Evolutionary conservation across 192 early-diverging fungal genomes (phyloP).

Genomic region (Backusella macrospora): DNA sequence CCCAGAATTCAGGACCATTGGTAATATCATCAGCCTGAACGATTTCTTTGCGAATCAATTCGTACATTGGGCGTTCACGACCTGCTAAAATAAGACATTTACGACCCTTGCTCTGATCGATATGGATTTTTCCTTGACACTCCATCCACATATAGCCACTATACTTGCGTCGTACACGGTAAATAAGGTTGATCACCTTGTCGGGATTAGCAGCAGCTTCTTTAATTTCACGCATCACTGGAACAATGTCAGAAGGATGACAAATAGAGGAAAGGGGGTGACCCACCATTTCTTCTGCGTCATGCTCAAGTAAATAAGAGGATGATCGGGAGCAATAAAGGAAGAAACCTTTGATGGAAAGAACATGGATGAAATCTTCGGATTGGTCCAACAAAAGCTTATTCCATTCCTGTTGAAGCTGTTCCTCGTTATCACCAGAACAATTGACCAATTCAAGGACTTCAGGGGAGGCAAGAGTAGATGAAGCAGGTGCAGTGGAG

Average conservation of each 20-base stretch:
- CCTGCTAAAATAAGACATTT: slow-evolving; percentile 67
- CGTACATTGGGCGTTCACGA: slow-evolving; percentile 52
- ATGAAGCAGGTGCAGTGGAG: background rate
- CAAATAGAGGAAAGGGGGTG: slow-evolving; percentile 57
- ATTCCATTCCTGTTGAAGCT: slow-evolving; percentile 33
- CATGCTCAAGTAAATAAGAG: slow-evolving; percentile 54
- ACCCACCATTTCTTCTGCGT: slow-evolving; percentile 57
- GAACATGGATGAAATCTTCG: slow-evolving; percentile 61
- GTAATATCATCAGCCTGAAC: background rate
- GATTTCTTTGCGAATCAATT: slow-evolving; percentile 26
- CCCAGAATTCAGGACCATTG: slow-evolving; percentile 56
- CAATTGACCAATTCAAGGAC: slow-evolving; percentile 41
- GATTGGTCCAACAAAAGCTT: slow-evolving; percentile 52
- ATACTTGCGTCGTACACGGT: slow-evolving; percentile 55
- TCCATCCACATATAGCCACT: slow-evolving; percentile 69
- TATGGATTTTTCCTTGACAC: slow-evolving; percentile 59
- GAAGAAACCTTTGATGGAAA: slow-evolving; percentile 68
- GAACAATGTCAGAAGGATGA: slow-evolving; percentile 66
- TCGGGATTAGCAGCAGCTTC: slow-evolving; percentile 36
- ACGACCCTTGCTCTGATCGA: slow-evolving; percentile 63
- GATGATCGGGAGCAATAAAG: slow-evolving; percentile 55
- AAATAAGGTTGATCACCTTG: slow-evolving; percentile 54
- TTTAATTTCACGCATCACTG: slow-evolving; percentile 67
- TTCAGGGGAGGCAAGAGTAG: slow-evolving; percentile 36
- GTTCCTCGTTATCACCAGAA: slow-evolving; percentile 19